Conservation (phyloP, 2,329 filamentous ascomycete genomes). For the Trichophyton equinum region DNA sequence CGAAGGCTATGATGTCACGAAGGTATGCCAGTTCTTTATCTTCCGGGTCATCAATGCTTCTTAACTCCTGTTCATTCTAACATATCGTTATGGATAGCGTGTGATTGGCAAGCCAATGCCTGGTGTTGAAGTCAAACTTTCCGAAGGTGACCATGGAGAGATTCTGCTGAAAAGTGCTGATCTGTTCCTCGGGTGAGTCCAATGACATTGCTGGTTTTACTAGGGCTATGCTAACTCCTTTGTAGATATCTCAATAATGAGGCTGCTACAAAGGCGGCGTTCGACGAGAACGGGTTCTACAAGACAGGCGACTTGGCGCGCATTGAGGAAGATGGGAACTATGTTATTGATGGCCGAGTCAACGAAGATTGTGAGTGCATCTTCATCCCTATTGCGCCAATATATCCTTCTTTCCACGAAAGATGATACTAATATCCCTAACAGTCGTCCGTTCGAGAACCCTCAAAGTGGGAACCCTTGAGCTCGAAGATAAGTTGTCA, state of each 20-base stretch:
- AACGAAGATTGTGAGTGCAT: conserved; percentile 13
- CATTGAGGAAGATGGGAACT: conserved; percentile 9
- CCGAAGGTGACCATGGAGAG: conserved; percentile 9
- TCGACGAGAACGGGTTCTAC: conserved; percentile 14
- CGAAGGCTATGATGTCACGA: background rate
- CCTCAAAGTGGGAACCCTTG: conserved; percentile 9
- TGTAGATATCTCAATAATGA: conserved; percentile 10
- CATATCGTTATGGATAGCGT: background rate
- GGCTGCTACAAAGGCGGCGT: conserved; percentile 5
- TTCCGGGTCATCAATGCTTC: too few relatives aligned
- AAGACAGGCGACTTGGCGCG: conserved; percentile 15
- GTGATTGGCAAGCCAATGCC: conserved; percentile 8
- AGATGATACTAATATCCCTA: background rate
- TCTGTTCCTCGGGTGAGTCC: conserved; percentile 8
- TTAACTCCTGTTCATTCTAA: background rate
- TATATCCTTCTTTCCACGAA: background rate
- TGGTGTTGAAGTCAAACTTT: conserved; percentile 4
- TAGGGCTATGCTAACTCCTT: background rate
- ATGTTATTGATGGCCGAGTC: conserved; percentile 14
- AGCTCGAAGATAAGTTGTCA: conserved; percentile 11
- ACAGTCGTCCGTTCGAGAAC: background rate
- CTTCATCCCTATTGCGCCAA: background rate
- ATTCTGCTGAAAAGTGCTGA: conserved; percentile 7
- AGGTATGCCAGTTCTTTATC: background rate
- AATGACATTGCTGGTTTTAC: background rate